Conservation (phyloP, 139 green algal genomes). For the Closterium sp. region DNA sequence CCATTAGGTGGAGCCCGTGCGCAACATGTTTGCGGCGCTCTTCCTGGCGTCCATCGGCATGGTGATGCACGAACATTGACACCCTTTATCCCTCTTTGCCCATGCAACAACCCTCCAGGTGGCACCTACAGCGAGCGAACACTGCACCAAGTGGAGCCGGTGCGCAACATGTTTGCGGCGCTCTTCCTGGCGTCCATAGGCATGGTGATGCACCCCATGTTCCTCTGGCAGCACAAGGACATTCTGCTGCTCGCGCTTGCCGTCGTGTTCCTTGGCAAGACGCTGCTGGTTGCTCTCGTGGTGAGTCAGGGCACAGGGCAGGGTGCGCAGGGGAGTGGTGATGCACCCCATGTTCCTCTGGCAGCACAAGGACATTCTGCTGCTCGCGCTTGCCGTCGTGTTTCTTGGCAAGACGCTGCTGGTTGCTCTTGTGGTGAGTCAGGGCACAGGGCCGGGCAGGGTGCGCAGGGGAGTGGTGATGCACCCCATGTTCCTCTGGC, state of each 20-base stretch:
- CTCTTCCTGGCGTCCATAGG: slow-evolving; percentile 94
- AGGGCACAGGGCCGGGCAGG: not conserved
- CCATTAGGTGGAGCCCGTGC: no score
- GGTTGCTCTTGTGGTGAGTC: slow-evolving; percentile 67
- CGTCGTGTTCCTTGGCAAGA: slow-evolving; percentile 79
- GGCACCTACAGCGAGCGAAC: slow-evolving; percentile 48
- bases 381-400: slow-evolving; percentile 58
- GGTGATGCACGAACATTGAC: no score
- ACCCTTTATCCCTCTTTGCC: no score
- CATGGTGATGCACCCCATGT: slow-evolving; percentile 82
- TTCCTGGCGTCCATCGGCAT: no score
- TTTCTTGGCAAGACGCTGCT: slow-evolving; percentile 77
- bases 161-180: slow-evolving; percentile 79
- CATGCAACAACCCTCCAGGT: not conserved
- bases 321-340: not conserved
- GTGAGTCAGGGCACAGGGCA: slow-evolving; percentile 20
- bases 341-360: not conserved
- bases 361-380: slow-evolving; percentile 70
- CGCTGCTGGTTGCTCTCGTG: slow-evolving; percentile 70
- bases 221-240: slow-evolving; percentile 81
- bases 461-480: not conserved
- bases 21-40: no score
- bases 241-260: slow-evolving; percentile 52
- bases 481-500: slow-evolving; percentile 3
- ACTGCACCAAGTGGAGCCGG: slow-evolving; percentile 66